Base-by-base conservation (phyloP, 2,329 filamentous ascomycete species). In the Catunica adiposa region DNA sequence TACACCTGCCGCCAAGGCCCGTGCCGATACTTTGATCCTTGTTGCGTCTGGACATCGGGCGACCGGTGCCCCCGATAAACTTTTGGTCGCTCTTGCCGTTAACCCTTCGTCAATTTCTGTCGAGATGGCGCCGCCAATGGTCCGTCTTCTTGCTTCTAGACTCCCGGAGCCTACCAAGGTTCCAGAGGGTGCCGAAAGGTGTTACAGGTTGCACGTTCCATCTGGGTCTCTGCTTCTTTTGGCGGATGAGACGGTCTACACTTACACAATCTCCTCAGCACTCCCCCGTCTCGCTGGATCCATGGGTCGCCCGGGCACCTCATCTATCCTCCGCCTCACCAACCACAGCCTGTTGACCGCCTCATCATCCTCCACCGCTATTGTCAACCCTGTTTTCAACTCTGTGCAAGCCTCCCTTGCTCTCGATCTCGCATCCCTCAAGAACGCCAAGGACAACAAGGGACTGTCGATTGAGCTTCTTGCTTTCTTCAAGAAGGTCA, bases 381-480 rank as follows among this genome's bases (percentile, higher is more conserved):
- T 86, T 14, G 84, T 83, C 64, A 87, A 88, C 66, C 78, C 83
- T 34, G 78, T 82, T 58, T 89, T 81, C 64, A 76, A 71, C 29
- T 80, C 78, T 6, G 64, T 79, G n/a, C 78, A 80, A 61, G 74
- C 74, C 31, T 73, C 71, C 11, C 64, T 71, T 3, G 59, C 68
- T 1, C 60, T 76, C 52, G 69, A 77, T 52, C 61, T 73, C n/a
- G 70, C 70, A 0, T 67, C 67, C n/a, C 63, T 70, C 48, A 51
- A 56, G 29, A 57, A 51, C 63, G 65, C 59, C 66, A 71, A 63
- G 62, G 61, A 63, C 62, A 71, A 64, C 55, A 25, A 23, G 7
- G 61, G 61, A 14, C 62, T 64, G 3, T 65, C 63, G 23, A 75
- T 71, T 59, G 67, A 73, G 3, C 68, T 82, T n/a, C 67, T 78